Evolutionary conservation across 140 eudicot genomes (phyloP).

Genomic region (Bidens hawaiensis): DNA sequence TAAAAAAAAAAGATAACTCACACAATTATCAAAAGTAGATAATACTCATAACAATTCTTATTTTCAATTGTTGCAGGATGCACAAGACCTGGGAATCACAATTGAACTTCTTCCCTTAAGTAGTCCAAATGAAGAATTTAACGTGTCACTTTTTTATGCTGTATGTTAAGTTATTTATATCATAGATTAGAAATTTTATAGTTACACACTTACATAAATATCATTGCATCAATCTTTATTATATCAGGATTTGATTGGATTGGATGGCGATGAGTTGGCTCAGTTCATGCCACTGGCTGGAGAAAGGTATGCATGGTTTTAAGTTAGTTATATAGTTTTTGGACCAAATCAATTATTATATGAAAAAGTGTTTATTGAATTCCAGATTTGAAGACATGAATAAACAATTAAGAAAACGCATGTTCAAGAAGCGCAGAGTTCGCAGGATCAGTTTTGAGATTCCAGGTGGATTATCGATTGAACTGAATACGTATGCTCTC

Average conservation of each 20-base stretch:
- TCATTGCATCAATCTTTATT: conserved; percentile 14
- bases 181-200: neutral
- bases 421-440: neutral
- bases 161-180: conserved; percentile 39
- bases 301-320: conserved; percentile 51
- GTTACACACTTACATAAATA: neutral
- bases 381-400: conserved; percentile 83
- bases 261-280: conserved; percentile 71
- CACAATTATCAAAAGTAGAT: neutral
- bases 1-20: too few species aligned
- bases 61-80: conserved; percentile 63
- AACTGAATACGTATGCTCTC: conserved; percentile 35
- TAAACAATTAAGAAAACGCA: conserved; percentile 30
- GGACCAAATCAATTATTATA: neutral
- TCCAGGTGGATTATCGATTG: neutral
- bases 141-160: conserved; percentile 80
- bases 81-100: conserved; percentile 92
- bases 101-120: conserved; percentile 93
- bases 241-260: conserved; percentile 79
- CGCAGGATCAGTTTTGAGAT: neutral
- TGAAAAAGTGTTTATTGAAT: neutral
- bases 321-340: too few species aligned
- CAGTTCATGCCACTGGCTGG: conserved; percentile 69
- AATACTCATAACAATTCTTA: neutral
- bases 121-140: conserved; percentile 64